phyloP scores from a whole-genome alignment of 2,329 filamentous ascomycete species.

The Penicillium sp. region DNA sequence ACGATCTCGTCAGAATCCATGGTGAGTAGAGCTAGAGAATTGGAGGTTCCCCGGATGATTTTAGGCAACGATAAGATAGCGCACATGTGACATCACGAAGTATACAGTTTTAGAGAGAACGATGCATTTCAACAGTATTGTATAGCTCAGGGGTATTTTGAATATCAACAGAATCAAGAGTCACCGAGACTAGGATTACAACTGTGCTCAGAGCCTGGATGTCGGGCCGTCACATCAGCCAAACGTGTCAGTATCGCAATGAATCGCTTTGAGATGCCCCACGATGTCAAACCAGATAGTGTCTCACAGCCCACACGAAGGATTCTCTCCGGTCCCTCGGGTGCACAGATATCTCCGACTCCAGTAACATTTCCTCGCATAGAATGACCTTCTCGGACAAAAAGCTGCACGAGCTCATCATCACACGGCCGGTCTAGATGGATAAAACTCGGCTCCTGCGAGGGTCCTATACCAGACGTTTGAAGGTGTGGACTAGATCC shows the following conservation, averaged over 20 bases:
- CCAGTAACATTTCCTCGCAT: slow-evolving; percentile 52
- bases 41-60: slow-evolving; percentile 12
- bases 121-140: not conserved
- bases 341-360: slow-evolving; percentile 49
- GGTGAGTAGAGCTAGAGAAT: not conserved
- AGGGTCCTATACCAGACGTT: slow-evolving; percentile 9
- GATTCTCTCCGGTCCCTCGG: slow-evolving; percentile 37
- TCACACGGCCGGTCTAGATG: slow-evolving; percentile 54
- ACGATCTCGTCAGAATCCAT: slow-evolving; percentile 32
- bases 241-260: slow-evolving; percentile 32
- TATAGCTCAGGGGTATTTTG: not conserved
- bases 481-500: slow-evolving; percentile 21
- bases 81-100: slow-evolving; percentile 25
- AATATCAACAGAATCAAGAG: not conserved
- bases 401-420: slow-evolving; percentile 56
- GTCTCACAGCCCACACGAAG: slow-evolving; percentile 39
- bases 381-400: slow-evolving; percentile 48
- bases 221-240: slow-evolving; percentile 22
- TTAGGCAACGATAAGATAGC: slow-evolving; percentile 30
- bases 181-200: not conserved
- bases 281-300: slow-evolving; percentile 32
- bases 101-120: not conserved
- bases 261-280: slow-evolving; percentile 36
- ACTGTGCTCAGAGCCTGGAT: slow-evolving; percentile 6
- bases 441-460: slow-evolving; percentile 43